Evolutionary conservation across 495 filamentous ascomycete species (phyloP), one percentile per base, ranked within the genome.

Genomic region (Penicillium verhagenii): DNA sequence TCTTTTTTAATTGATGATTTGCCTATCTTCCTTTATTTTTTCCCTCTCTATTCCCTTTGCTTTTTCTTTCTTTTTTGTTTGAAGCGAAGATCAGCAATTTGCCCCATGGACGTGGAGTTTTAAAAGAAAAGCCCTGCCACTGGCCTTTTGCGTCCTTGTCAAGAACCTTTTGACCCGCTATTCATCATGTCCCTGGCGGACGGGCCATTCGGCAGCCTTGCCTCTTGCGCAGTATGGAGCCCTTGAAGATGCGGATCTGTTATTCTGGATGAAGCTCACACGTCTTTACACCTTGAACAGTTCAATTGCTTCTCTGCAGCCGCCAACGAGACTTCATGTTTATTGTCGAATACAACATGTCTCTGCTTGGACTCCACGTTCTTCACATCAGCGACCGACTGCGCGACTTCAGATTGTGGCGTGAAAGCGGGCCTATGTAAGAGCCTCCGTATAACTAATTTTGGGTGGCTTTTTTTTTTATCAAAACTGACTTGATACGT

Each of bases 361-460:
- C 31, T 61, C 16, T 61, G 59, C 20, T 50, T 48, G 1, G 35
- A 45, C 10, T 3, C 20, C n/a, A 38, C 44, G 4, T 21, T 57
- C 29, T 13, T 61, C 25, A 55, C 50, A n/a, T 23, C 21, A 2
- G 59, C 59, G 6, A 40, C 57, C 24, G 59, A 46, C 6, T 57
- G 50, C 47, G 49, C 43, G 20, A 47, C 50, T n/a, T 21, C 48
- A 21, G 45, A 57, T 10, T 61, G 59, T 37, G 45, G 40, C 16
- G 39, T 53, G 5, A 61, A 54, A 31, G 21, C 50, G 20, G 47
- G n/a, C 21, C 51, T 61, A 10, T 50, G 59, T 61, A 47, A 20
- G 57, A 14, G 24, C 21, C 0, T 23, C 9, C 35, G 4, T 35
- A 14, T 39, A 13, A 13, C 14, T 5, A n/a, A n/a, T n/a, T n/a